A percentile compares a stretch with the other conserved stretches of the same genome.
These are phyloP conservation scores for Cicer yamashitae DNA, from an alignment of 306 rosid genomes.

Conservation along the genomic window DNA sequence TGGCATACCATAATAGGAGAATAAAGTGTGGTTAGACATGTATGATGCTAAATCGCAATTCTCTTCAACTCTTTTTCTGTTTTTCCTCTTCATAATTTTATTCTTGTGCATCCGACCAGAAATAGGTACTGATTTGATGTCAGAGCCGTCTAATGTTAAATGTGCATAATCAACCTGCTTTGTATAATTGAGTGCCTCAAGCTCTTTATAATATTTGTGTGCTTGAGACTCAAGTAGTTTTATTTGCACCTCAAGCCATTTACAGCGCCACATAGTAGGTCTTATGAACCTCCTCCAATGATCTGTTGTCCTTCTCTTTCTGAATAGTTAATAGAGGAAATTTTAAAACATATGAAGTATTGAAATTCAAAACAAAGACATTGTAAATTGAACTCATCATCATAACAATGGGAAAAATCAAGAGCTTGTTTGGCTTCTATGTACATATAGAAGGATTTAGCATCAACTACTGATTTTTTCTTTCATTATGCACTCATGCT, in stretches of 20 bases:
- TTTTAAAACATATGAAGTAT: conserved; percentile 16
- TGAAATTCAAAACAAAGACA: conserved; percentile 9
- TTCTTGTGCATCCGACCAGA: conserved; percentile 49
- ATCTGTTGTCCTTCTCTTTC: conserved; percentile 66
- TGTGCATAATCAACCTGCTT: conserved; percentile 52
- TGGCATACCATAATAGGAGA: conserved; percentile 69
- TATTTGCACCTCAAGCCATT: conserved; percentile 76
- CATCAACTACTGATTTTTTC: no score
- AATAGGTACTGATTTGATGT: conserved; percentile 61
- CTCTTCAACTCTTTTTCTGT: conserved; percentile 71
- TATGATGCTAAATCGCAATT: conserved; percentile 54
- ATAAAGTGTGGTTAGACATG: conserved; percentile 63
- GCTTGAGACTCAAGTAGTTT: conserved; percentile 65
- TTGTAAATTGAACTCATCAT: background rate
- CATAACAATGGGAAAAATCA: no score
- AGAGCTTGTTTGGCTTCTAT: no score
- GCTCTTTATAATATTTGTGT: conserved; percentile 61
- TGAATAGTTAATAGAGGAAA: conserved; percentile 46
- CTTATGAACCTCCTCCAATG: conserved; percentile 76
- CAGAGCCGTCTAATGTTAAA: conserved; percentile 48
- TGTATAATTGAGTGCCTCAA: conserved; percentile 53
- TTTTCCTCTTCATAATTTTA: conserved; percentile 72
- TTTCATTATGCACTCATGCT: no score
- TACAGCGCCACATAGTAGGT: conserved; percentile 78
- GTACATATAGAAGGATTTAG: no score